These are phyloP conservation scores for Aspergillus sp. DNA, from an alignment of 2,329 filamentous ascomycete species.

Conservation along the genomic window DNA sequence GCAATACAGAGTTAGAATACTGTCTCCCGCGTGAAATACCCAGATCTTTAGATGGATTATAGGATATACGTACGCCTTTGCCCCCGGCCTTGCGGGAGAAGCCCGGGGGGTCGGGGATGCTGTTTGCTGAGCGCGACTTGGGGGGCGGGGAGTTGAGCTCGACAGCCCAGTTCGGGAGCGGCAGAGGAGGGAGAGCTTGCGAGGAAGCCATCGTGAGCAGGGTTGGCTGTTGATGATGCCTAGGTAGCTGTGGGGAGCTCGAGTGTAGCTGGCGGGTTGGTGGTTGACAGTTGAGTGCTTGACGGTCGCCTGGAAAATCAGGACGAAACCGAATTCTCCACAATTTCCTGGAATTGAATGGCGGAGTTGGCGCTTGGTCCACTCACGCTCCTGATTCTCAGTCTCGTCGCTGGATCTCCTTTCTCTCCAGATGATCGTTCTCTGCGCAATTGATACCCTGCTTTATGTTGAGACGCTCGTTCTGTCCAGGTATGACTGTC, in stretches of 20 bases:
- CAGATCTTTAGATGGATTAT: neutral
- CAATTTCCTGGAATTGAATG: neutral
- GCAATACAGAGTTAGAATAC: conserved; percentile 9
- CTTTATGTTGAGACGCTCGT: neutral
- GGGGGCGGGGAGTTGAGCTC: conserved; percentile 72
- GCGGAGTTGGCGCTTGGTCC: conserved; percentile 24
- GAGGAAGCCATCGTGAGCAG: conserved; percentile 18
- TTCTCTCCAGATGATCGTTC: neutral
- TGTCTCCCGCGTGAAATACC: neutral
- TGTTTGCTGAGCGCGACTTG: conserved; percentile 58
- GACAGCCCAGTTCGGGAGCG: conserved; percentile 75
- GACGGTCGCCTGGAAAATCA: conserved; percentile 19
- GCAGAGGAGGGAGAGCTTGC: conserved; percentile 37
- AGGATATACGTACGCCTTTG: conserved; percentile 33
- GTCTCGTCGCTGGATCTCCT: conserved; percentile 2
- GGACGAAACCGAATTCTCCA: conserved; percentile 24
- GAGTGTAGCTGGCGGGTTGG: neutral
- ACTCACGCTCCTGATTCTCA: conserved; percentile 25
- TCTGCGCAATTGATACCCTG: conserved; percentile 2
- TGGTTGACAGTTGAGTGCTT: neutral
- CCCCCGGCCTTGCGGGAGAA: conserved; percentile 57
- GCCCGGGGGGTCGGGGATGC: conserved; percentile 82
- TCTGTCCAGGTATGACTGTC: neutral
- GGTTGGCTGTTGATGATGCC: neutral
- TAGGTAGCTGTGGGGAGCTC: conserved; percentile 9